Evolutionary conservation across 2,329 filamentous ascomycete genomes (phyloP).

Genomic region (Xylaria sp.): DNA sequence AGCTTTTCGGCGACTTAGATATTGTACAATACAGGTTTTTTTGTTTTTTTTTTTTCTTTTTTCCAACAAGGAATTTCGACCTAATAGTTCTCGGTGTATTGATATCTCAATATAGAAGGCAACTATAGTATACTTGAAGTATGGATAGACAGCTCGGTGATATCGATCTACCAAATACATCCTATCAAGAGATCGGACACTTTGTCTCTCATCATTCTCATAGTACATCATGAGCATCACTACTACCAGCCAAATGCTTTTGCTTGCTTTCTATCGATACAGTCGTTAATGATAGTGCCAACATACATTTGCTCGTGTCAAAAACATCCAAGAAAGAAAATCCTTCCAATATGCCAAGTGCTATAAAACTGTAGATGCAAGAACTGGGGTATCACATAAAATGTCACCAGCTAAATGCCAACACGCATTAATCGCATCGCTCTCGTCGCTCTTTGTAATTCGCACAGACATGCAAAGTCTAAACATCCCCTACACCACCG

Average conservation of each 20-base stretch:
- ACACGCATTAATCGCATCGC: background rate
- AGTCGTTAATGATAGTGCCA: background rate
- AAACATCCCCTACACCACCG: slow-evolving; percentile 62
- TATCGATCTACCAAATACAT: background rate
- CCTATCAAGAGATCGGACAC: background rate
- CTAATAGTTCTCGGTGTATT: background rate
- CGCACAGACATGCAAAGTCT: slow-evolving; percentile 47
- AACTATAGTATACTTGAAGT: background rate
- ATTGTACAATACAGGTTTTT: background rate
- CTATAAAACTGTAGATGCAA: slow-evolving; percentile 30
- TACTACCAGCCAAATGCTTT: slow-evolving; percentile 18
- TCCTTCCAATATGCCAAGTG: slow-evolving; percentile 7
- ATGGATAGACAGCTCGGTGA: background rate
- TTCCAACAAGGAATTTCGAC: background rate
- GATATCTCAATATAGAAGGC: background rate
- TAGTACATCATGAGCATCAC: slow-evolving; percentile 26
- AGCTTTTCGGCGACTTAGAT: background rate
- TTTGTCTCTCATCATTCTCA: slow-evolving; percentile 27
- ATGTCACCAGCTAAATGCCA: slow-evolving; percentile 22
- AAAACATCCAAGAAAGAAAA: background rate
- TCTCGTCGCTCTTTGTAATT: too few species aligned
- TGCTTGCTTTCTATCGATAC: slow-evolving; percentile 18
- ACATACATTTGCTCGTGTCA: background rate
- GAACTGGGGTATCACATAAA: slow-evolving; percentile 36
- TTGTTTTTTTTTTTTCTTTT: too few species aligned